phyloP scores from a whole-genome alignment of 164 flowering plant genomes.

The Nelumbo lutea region DNA sequence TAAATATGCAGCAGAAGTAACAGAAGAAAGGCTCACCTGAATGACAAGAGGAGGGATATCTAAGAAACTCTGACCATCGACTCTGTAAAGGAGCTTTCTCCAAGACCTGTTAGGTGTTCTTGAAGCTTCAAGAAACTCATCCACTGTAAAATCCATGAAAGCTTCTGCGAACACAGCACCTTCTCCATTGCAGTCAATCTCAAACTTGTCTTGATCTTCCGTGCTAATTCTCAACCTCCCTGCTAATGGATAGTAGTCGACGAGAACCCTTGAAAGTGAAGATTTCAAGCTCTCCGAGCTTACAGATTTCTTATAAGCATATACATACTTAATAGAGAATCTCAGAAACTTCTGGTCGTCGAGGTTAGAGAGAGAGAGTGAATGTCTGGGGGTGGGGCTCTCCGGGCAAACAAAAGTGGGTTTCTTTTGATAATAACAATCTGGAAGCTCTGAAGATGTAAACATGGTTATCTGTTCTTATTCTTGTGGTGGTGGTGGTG shows the following conservation, averaged over 20 bases:
- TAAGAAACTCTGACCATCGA: constrained; percentile 57
- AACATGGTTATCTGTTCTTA: constrained; percentile 26
- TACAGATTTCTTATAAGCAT: constrained; percentile 43
- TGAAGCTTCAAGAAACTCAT: constrained; percentile 52
- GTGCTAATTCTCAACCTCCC: constrained; percentile 53
- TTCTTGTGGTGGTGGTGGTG: background rate
- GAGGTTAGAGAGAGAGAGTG: constrained; percentile 70
- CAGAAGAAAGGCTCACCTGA: constrained; percentile 42
- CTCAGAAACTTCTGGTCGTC: constrained; percentile 85
- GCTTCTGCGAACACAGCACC: constrained; percentile 89
- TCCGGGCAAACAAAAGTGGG: constrained; percentile 51
- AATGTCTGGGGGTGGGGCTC: constrained; percentile 58
- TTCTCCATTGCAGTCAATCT: constrained; percentile 74
- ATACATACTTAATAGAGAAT: constrained; percentile 79
- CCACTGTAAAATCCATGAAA: constrained; percentile 55
- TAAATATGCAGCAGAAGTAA: background rate
- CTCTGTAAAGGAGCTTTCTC: constrained; percentile 72
- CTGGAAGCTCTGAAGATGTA: constrained; percentile 55
- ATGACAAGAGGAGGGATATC: constrained; percentile 77
- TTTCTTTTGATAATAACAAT: constrained; percentile 38
- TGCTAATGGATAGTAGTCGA: constrained; percentile 86
- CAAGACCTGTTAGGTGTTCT: constrained; percentile 62
- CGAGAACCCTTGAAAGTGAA: constrained; percentile 64
- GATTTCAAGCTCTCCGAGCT: constrained; percentile 31
- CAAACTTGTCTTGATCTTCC: constrained; percentile 53